Percentiles rank a stretch among this genome's conserved stretches.
These are phyloP conservation scores for Wickerhamomyces silvicola DNA, from an alignment of 805 yeast species.

Conservation along the genomic window DNA sequence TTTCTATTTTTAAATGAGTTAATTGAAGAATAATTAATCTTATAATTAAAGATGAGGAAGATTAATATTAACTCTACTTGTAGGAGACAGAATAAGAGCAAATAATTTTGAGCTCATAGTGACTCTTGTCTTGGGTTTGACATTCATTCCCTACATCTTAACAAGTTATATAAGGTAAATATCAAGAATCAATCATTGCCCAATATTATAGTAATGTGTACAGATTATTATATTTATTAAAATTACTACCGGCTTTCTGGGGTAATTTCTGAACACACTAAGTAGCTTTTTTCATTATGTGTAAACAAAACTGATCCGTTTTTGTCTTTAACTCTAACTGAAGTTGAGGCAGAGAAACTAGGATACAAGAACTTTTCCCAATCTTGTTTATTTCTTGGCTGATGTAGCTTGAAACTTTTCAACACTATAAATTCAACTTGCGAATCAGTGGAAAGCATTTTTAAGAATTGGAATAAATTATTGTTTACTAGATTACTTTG, in stretches of 20 bases:
- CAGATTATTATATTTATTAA: too few species aligned
- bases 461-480: conserved; percentile 29
- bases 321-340: conserved; percentile 29
- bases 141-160: too few species aligned
- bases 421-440: conserved; percentile 31
- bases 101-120: too few species aligned
- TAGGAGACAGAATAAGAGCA: too few species aligned
- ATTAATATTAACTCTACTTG: too few species aligned
- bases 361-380: conserved; percentile 32
- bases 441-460: conserved; percentile 24
- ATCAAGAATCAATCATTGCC: too few species aligned
- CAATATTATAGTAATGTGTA: too few species aligned
- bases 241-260: background rate
- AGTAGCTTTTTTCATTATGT: conserved; percentile 9
- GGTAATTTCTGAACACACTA: background rate
- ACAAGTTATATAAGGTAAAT: too few species aligned
- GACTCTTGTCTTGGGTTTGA: too few species aligned
- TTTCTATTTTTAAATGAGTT: background rate
- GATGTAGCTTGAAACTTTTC: conserved; percentile 30
- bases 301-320: conserved; percentile 38
- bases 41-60: too few species aligned
- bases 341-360: conserved; percentile 27
- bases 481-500: conserved; percentile 28
- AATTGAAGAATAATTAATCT: too few species aligned
- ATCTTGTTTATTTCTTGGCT: conserved; percentile 30